Conservation (phyloP, 208 protist species). For the Naegleria lovaniensis region DNA sequence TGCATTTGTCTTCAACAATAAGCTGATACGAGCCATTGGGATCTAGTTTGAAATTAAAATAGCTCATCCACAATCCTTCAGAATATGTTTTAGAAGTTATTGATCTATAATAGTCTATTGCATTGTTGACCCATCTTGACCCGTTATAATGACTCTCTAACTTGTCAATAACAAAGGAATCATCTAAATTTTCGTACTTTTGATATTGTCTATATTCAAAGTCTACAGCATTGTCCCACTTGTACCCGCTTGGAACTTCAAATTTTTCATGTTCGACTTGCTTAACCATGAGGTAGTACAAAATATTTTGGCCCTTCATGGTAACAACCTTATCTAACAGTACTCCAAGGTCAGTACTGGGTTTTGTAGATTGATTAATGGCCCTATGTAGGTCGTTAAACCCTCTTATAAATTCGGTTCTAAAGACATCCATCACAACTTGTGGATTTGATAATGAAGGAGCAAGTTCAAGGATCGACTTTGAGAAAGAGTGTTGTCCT, state of each 20-base stretch:
- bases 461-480: neutral
- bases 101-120: neutral
- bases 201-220: conserved; percentile 7
- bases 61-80: neutral
- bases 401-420: neutral
- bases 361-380: neutral
- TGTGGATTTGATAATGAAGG: neutral
- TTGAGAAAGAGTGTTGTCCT: neutral
- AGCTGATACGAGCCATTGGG: neutral
- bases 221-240: neutral
- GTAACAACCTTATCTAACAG: neutral
- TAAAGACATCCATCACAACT: neutral
- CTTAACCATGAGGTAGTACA: neutral
- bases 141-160: neutral
- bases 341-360: neutral
- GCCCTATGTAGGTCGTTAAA: neutral
- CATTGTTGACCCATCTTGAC: neutral
- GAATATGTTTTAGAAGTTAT: neutral
- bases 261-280: neutral
- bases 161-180: neutral
- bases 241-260: neutral
- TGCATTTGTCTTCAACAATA: neutral
- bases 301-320: neutral
- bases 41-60: neutral
- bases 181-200: neutral